A percentile compares a stretch with the other conserved stretches of the same genome.
phyloP scores from a whole-genome alignment of 2,329 filamentous ascomycete species.

The Chrysoporthe puriensis region DNA sequence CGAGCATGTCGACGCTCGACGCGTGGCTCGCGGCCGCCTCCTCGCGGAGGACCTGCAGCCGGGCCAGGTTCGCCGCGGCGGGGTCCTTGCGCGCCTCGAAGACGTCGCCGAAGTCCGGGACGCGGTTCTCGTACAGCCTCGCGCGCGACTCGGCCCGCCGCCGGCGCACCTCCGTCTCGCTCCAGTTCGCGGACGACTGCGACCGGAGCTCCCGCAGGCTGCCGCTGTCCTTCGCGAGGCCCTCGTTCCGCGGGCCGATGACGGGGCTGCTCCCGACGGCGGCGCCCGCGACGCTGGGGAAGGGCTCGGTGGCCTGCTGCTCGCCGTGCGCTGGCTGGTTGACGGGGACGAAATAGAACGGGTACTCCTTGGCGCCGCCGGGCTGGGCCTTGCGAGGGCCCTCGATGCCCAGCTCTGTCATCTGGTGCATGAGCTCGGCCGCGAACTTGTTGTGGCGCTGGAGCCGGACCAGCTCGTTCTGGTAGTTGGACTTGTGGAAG shows the following conservation, averaged over 20 bases:
- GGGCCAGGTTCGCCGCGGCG: slow-evolving; percentile 14
- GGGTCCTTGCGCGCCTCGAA: slow-evolving; percentile 27
- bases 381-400: slow-evolving; percentile 76
- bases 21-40: slow-evolving; percentile 11
- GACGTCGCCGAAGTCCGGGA: slow-evolving; percentile 27
- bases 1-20: slow-evolving; percentile 13
- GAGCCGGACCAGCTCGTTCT: slow-evolving; percentile 89
- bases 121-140: slow-evolving; percentile 7
- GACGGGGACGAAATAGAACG: slow-evolving; percentile 57
- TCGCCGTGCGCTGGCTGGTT: slow-evolving; percentile 35
- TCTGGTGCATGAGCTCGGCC: slow-evolving; percentile 84
- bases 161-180: slow-evolving; percentile 4
- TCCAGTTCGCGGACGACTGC: slow-evolving; percentile 10
- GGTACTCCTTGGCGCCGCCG: slow-evolving; percentile 68
- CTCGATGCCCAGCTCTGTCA: slow-evolving; percentile 83
- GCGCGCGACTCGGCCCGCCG: slow-evolving; percentile 25
- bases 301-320: slow-evolving; percentile 16
- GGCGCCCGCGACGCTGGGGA: slow-evolving; percentile 25
- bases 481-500: slow-evolving; percentile 97
- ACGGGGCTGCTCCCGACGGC: slow-evolving; percentile 13
- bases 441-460: slow-evolving; percentile 94
- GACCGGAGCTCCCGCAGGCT: slow-evolving; percentile 18
- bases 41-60: slow-evolving; percentile 26
- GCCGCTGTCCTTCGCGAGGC: slow-evolving; percentile 2
- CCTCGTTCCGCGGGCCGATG: slow-evolving; percentile 7